Percentiles rank a stretch among this genome's conserved stretches.
These are phyloP conservation scores for Solanum tarijense DNA, from an alignment of 257 asterid genomes.

Conservation along the genomic window DNA sequence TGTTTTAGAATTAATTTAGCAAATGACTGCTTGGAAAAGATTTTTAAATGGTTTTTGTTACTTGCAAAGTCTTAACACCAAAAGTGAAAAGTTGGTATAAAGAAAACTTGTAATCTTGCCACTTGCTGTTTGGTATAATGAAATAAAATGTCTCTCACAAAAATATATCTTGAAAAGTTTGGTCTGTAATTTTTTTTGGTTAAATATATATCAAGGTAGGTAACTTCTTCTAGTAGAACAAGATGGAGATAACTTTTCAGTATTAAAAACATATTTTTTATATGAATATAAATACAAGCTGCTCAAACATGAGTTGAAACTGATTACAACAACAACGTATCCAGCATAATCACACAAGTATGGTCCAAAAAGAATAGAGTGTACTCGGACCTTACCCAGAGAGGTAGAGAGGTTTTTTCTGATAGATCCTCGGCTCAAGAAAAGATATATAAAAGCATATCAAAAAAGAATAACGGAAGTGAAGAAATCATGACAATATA, in stretches of 20 bases:
- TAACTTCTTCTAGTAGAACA: background rate
- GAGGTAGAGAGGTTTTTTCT: no score
- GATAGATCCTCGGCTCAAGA: background rate
- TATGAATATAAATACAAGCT: background rate
- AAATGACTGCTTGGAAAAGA: background rate
- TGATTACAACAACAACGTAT: background rate
- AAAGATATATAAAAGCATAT: background rate
- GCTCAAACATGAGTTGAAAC: background rate
- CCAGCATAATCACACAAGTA: background rate
- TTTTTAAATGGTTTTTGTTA: background rate
- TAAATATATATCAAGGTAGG: background rate
- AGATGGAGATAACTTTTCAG: background rate
- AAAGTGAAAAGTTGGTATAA: background rate
- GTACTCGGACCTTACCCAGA: no score
- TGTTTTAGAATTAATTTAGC: background rate
- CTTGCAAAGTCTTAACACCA: background rate
- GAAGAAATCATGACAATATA: background rate
- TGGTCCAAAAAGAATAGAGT: accelerated
- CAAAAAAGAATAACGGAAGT: background rate
- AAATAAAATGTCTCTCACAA: background rate
- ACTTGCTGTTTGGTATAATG: background rate
- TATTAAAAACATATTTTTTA: background rate
- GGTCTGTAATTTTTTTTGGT: background rate
- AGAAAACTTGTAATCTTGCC: background rate
- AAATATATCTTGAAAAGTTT: background rate